Base-by-base conservation (phyloP, 192 early-diverging fungal species). In the Podila epigama region DNA sequence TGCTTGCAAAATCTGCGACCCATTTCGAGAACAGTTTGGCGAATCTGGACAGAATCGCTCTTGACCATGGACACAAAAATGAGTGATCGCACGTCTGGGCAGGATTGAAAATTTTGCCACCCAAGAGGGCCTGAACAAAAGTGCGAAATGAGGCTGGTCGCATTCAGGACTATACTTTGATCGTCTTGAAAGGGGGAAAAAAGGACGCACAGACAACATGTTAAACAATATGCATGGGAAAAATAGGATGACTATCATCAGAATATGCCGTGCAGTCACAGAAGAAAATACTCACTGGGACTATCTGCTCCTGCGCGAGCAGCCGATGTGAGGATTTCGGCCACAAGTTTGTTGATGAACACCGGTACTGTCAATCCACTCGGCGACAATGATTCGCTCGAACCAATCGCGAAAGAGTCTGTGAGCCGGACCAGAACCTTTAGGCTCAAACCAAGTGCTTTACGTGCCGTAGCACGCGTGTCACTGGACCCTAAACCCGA, bases 11-110 rank as follows among this genome's bases (percentile, higher is more conserved):
- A 77, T 60, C 64, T 77, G 25, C 37, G 27, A 0, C 73, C 73
- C 73, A 77, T 77, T 18, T 68, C 66, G 16, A 77, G 48, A 1
- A 77, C 65, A 27, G 66, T 77, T 31, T 77, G 51, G 4, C 73
- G 60, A 50, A 77, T 77, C 31, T 68, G 73, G 40, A 63, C 67
- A n/a, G 73, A 77, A 48, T 77, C 73, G 25, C 66, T 77, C 44
- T 77, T 53, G 22, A 77, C 61, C 73, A 77, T 77, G 11, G 73
- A 77, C 2, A 77, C 57, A 25, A 64, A 77, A 29, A 77, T 68
- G 31, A 77, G 50, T 3, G 73, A 68, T 3, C 73, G 61, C 28
- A 77, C 54, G 39, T 77, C 66, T 9, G 73, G 37, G 8, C 73
- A 66, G 11, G 28, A 41, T 15, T 77, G 73, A 15, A 77, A 68